Percentiles rank a stretch among this genome's conserved stretches.
phyloP scores from a whole-genome alignment of 805 yeast species.

The Schwanniomyces vanrijiae region DNA sequence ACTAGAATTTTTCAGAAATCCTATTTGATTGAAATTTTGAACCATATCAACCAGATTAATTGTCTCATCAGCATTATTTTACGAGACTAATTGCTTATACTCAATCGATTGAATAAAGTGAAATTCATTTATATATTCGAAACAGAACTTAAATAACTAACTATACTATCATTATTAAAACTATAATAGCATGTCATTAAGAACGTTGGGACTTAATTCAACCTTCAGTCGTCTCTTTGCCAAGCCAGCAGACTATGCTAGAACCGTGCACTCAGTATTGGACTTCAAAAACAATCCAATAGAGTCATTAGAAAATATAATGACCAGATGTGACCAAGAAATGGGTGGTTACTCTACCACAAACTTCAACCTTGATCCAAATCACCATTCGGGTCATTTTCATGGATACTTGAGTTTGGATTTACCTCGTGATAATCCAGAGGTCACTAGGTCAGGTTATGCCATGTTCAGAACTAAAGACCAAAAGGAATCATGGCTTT shows the following conservation, averaged over 20 bases:
- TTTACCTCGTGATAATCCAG: slow-evolving; percentile 62
- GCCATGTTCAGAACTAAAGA: slow-evolving; percentile 84
- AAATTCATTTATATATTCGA: background rate
- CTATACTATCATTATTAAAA: background rate
- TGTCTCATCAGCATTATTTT: background rate
- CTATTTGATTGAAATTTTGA: background rate
- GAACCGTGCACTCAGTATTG: slow-evolving; percentile 45
- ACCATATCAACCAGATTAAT: background rate
- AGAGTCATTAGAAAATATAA: slow-evolving; percentile 42
- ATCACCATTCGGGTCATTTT: slow-evolving; percentile 33
- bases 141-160: background rate
- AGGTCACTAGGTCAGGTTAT: slow-evolving; percentile 66
- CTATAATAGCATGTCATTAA: slow-evolving; percentile 33
- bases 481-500: slow-evolving; percentile 51
- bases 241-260: slow-evolving; percentile 26
- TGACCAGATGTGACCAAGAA: slow-evolving; percentile 70
- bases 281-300: slow-evolving; percentile 57
- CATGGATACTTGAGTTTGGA: slow-evolving; percentile 68
- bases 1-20: background rate
- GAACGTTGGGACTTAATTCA: slow-evolving; percentile 40
- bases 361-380: slow-evolving; percentile 42
- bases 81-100: background rate
- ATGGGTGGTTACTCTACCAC: slow-evolving; percentile 79
- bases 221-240: slow-evolving; percentile 36
- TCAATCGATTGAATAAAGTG: background rate